Evolutionary conservation across 176 grass and related monocot species (phyloP).

Genomic region (Avena atlantica): DNA sequence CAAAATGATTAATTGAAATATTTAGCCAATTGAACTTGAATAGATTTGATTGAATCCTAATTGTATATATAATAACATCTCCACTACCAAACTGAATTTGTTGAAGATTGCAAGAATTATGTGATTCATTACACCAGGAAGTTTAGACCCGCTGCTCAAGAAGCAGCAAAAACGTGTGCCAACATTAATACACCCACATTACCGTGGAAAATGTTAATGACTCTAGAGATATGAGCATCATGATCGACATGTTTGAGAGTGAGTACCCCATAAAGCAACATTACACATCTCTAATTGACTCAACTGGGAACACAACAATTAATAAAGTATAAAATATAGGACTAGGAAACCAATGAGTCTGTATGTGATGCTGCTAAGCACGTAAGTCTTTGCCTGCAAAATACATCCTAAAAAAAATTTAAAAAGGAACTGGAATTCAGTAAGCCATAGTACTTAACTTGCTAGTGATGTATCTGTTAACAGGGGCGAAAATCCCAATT

Average conservation of each 20-base stretch:
- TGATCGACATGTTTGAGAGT: background rate
- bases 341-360: background rate
- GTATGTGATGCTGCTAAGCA: conserved; percentile 1
- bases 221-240: conserved; percentile 14
- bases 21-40: conserved; percentile 15
- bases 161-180: conserved; percentile 10
- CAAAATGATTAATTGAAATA: conserved; percentile 2
- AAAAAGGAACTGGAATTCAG: no score
- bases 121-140: background rate
- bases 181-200: background rate
- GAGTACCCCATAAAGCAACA: background rate
- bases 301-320: background rate
- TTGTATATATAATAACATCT: conserved; percentile 15
- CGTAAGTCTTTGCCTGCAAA: background rate
- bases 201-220: background rate
- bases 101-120: background rate
- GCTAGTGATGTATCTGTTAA: background rate
- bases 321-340: background rate
- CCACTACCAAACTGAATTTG: background rate
- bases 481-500: background rate
- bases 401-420: background rate
- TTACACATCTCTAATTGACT: background rate
- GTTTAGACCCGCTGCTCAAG: background rate
- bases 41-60: conserved; percentile 17
- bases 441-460: background rate